These are phyloP conservation scores for Tetrahymena borealis DNA, from an alignment of 73 alveolate species.

Conservation along the genomic window DNA sequence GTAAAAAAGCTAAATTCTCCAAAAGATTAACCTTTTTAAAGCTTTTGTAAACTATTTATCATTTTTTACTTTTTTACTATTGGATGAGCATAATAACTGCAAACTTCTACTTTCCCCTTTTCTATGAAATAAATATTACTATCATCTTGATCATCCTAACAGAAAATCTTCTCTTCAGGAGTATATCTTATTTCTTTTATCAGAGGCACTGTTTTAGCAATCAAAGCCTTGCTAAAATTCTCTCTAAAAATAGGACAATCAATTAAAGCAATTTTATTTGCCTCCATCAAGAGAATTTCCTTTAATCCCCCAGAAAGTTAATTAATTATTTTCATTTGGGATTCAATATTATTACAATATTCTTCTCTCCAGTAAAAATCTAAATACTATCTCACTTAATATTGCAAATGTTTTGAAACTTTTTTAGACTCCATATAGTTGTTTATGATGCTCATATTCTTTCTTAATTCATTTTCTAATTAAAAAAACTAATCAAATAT, in stretches of 20 bases:
- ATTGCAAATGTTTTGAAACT: neutral
- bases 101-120: neutral
- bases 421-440: constrained; percentile 4
- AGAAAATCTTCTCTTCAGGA: neutral
- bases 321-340: constrained; percentile 12
- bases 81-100: neutral
- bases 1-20: neutral
- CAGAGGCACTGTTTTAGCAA: neutral
- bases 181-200: neutral
- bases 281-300: constrained; percentile 11
- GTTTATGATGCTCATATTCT: constrained; percentile 10
- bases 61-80: neutral
- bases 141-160: neutral
- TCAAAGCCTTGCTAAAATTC: neutral
- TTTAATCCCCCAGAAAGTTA: constrained; percentile 28
- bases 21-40: neutral
- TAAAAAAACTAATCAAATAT: neutral
- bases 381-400: constrained; percentile 15
- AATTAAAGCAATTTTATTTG: neutral
- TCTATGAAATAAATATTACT: neutral
- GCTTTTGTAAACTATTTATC: neutral
- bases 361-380: constrained; percentile 40
- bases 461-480: constrained; percentile 5
- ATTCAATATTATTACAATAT: constrained; percentile 4
- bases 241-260: neutral